These are phyloP conservation scores for Blastocystis sp. DNA, from an alignment of 352 stramenopile genomes.

Conservation along the genomic window DNA sequence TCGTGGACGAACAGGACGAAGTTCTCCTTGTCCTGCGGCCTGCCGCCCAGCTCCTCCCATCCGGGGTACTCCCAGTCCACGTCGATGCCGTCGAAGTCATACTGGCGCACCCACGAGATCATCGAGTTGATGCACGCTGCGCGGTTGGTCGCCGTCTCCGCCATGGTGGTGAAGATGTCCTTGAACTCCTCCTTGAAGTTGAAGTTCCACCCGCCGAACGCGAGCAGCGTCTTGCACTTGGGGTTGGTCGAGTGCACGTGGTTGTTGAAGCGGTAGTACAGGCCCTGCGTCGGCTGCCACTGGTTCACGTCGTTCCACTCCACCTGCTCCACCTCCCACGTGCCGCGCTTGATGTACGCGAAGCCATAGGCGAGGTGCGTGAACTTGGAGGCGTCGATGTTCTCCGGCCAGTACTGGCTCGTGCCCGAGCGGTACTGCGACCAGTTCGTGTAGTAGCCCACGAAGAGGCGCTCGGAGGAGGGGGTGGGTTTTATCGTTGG, in stretches of 20 bases:
- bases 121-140: conserved; percentile 51
- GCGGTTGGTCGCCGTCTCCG: conserved; percentile 15
- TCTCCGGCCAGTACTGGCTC: conserved; percentile 42
- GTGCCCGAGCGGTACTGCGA: conserved; percentile 49
- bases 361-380: conserved; percentile 52
- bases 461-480: background rate
- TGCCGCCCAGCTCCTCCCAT: conserved; percentile 35
- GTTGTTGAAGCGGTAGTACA: conserved; percentile 61
- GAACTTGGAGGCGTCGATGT: conserved; percentile 57
- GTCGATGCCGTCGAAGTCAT: conserved; percentile 62
- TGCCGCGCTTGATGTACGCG: conserved; percentile 44
- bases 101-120: conserved; percentile 45
- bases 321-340: conserved; percentile 53
- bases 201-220: conserved; percentile 65
- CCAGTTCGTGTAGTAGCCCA: conserved; percentile 65
- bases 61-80: conserved; percentile 55
- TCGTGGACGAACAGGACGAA: conserved; percentile 38
- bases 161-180: conserved; percentile 65
- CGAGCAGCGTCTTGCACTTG: conserved; percentile 53
- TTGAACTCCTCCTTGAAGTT: conserved; percentile 63
- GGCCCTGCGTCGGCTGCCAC: conserved; percentile 48
- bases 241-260: conserved; percentile 32
- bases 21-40: conserved; percentile 61
- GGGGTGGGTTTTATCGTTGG: too few species aligned
- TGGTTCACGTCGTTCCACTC: conserved; percentile 66